phyloP scores from a whole-genome alignment of 495 filamentous ascomycete species.

The Annulohypoxylon moriforme region DNA sequence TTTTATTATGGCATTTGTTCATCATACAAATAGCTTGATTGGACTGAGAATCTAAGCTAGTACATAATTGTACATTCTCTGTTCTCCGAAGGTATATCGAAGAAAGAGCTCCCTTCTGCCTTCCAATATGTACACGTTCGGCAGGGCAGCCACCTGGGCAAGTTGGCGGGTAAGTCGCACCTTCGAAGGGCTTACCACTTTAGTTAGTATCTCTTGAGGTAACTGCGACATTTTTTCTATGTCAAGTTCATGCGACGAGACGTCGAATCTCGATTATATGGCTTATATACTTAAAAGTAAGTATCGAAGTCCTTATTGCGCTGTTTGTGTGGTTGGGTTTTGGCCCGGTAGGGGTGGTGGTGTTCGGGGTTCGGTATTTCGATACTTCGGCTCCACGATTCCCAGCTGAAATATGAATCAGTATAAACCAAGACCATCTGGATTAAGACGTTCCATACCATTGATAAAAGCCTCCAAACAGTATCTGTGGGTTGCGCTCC shows the following conservation, averaged over 20 bases:
- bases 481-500: conserved; percentile 93
- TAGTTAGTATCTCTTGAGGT: background rate
- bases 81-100: conserved; percentile 16
- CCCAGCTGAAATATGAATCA: conserved; percentile 38
- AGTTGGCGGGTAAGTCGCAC: background rate
- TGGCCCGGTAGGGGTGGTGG: conserved; percentile 40
- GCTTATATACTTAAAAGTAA: conserved; percentile 7
- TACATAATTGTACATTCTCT: conserved; percentile 11
- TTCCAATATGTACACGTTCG: conserved; percentile 28
- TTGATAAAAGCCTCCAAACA: conserved; percentile 83
- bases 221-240: background rate
- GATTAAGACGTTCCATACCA: conserved; percentile 68
- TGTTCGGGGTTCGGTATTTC: conserved; percentile 44
- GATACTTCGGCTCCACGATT: conserved; percentile 47
- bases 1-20: background rate
- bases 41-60: background rate
- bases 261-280: background rate
- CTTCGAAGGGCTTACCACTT: background rate
- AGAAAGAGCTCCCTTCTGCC: conserved; percentile 3
- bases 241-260: background rate
- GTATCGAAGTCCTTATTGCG: conserved; percentile 2
- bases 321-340: conserved; percentile 14
- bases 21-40: conserved; percentile 8
- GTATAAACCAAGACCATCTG: background rate
- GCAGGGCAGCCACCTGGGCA: background rate